Evolutionary conservation across 2,329 filamentous ascomycete species (phyloP).

Genomic region (Penicillium expansum): DNA sequence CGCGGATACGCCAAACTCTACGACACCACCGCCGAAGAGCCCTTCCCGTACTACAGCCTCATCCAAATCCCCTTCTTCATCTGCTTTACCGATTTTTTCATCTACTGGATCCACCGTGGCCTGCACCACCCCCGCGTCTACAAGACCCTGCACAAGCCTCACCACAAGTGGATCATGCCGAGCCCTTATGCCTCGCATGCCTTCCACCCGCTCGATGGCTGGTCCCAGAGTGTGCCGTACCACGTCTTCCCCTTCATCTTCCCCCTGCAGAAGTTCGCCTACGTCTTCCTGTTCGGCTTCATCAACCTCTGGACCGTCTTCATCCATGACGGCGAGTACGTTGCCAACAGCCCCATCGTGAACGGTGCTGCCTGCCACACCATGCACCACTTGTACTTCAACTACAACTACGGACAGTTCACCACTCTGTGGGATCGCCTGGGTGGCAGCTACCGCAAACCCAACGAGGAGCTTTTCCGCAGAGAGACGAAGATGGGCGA

Average conservation of each 20-base stretch:
- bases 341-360: constrained; percentile 83
- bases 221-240: constrained; percentile 83
- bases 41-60: constrained; percentile 73
- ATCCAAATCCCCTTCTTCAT: constrained; percentile 86
- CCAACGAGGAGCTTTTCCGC: constrained; percentile 79
- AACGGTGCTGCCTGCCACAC: constrained; percentile 97
- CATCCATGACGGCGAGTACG: constrained; percentile 94
- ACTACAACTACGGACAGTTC: constrained; percentile 94
- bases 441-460: constrained; percentile 81
- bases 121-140: constrained; percentile 79
- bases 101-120: constrained; percentile 88
- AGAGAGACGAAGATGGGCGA: constrained; percentile 82
- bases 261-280: constrained; percentile 86
- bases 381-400: constrained; percentile 83
- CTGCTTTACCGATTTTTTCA: constrained; percentile 81
- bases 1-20: constrained; percentile 85
- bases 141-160: constrained; percentile 89
- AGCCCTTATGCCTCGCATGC: constrained; percentile 89
- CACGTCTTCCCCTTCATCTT: constrained; percentile 92
- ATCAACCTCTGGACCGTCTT: constrained; percentile 97
- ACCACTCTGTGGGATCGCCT: constrained; percentile 89
- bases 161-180: constrained; percentile 99
- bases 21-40: constrained; percentile 71
- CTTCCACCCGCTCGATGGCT: constrained; percentile 93
- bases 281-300: constrained; percentile 80